Conservation (phyloP, 2,329 filamentous ascomycete genomes). For the Calonectria naviculata region DNA sequence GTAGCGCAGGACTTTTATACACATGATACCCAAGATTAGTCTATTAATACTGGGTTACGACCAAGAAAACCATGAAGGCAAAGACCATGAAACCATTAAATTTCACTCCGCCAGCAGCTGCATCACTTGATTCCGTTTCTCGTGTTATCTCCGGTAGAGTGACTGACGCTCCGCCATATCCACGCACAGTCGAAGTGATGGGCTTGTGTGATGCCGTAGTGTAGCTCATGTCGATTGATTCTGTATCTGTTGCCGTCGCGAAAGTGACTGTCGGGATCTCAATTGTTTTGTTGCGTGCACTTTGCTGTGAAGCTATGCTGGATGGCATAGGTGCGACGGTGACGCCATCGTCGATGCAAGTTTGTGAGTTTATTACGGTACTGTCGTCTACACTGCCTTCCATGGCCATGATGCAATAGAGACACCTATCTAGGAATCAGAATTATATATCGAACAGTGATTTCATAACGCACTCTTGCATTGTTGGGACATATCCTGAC, state of each 20-base stretch:
- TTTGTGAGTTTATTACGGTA: background rate
- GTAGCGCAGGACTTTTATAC: no score
- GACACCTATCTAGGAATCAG: background rate
- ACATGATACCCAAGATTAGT: no score
- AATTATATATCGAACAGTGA: background rate
- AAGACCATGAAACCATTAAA: background rate
- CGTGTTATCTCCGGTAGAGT: background rate
- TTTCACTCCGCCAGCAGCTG: no score
- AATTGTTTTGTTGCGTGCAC: constrained; percentile 28
- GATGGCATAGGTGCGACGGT: background rate
- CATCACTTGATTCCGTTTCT: background rate
- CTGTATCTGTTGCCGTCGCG: background rate
- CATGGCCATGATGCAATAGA: background rate
- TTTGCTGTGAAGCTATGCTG: background rate
- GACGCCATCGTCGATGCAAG: background rate
- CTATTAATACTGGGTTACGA: background rate
- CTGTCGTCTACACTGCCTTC: background rate
- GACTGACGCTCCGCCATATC: background rate
- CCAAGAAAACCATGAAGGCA: no score
- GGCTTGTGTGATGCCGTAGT: background rate
- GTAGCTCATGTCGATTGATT: background rate
- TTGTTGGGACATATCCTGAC: constrained; percentile 24
- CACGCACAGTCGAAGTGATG: background rate
- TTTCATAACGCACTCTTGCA: constrained; percentile 18
- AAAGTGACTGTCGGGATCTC: background rate